Percentiles rank a stretch among this genome's conserved stretches.
These are phyloP conservation scores for Yarrowia hollandica DNA, from an alignment of 805 yeast genomes.

Conservation along the genomic window DNA sequence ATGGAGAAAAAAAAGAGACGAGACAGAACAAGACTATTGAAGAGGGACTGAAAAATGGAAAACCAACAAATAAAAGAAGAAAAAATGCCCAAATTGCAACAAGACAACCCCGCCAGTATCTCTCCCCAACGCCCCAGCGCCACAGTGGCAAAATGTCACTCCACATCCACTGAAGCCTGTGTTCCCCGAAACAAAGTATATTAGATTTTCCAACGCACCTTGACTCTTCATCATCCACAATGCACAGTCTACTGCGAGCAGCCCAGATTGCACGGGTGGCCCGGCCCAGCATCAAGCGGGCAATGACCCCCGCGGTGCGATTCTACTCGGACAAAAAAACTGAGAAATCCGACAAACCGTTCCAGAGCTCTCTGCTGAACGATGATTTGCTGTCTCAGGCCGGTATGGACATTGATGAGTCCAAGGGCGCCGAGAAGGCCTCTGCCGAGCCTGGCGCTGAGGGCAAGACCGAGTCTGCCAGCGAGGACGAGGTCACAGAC, in stretches of 20 bases:
- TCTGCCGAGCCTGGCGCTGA: conserved; percentile 30
- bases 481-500: conserved; percentile 32
- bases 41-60: not conserved
- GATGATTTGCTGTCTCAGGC: conserved; percentile 83
- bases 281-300: conserved; percentile 21
- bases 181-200: conserved; percentile 9
- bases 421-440: conserved; percentile 24
- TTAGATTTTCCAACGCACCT: conserved; percentile 21
- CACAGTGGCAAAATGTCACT: conserved; percentile 11
- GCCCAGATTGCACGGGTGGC: conserved; percentile 27
- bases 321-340: conserved; percentile 35
- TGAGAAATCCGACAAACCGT: conserved; percentile 31
- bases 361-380: conserved; percentile 59
- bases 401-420: conserved; percentile 60
- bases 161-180: conserved; percentile 7
- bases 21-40: too few species aligned
- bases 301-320: conserved; percentile 22
- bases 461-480: conserved; percentile 16
- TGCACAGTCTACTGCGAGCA: conserved; percentile 29
- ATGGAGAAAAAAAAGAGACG: not conserved
- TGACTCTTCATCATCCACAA: conserved; percentile 18
- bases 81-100: too few species aligned
- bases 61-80: not conserved
- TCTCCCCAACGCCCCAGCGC: too few species aligned
- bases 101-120: too few species aligned